These are phyloP conservation scores for Draba incana DNA, from an alignment of 345 rosid genomes.

Conservation along the genomic window DNA sequence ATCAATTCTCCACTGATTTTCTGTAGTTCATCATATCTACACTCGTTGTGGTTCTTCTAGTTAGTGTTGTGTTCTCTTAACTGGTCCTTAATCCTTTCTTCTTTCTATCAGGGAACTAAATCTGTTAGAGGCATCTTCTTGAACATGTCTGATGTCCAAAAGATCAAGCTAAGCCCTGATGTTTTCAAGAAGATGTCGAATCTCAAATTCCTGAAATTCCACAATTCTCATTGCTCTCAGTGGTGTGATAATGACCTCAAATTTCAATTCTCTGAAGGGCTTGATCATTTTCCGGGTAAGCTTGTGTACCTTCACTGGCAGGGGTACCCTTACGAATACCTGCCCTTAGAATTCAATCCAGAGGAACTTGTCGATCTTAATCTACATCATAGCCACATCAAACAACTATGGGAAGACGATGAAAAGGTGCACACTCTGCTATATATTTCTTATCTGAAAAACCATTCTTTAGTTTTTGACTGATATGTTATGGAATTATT, in stretches of 20 bases:
- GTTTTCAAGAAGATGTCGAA: conserved; percentile 38
- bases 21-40: not conserved
- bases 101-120: conserved; percentile 36
- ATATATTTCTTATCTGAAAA: not conserved
- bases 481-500: not conserved
- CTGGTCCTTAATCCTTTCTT: not conserved
- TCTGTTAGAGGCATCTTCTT: conserved; percentile 42
- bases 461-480: not conserved
- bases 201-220: conserved; percentile 43
- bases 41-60: not conserved
- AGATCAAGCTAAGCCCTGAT: conserved; percentile 20
- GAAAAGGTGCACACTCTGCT: conserved; percentile 22
- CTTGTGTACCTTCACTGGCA: conserved; percentile 44
- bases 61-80: not conserved
- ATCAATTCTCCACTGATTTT: not conserved
- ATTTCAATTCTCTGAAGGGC: not conserved
- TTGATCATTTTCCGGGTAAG: conserved; percentile 30
- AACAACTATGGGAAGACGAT: conserved; percentile 40
- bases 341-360: conserved; percentile 36
- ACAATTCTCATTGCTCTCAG: conserved; percentile 27
- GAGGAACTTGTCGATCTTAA: conserved; percentile 34
- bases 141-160: conserved; percentile 25
- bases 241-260: conserved; percentile 4
- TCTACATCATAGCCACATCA: conserved; percentile 30
- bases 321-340: conserved; percentile 28